phyloP scores from a whole-genome alignment of 345 rosid genomes.

The Jatropha curcas region DNA sequence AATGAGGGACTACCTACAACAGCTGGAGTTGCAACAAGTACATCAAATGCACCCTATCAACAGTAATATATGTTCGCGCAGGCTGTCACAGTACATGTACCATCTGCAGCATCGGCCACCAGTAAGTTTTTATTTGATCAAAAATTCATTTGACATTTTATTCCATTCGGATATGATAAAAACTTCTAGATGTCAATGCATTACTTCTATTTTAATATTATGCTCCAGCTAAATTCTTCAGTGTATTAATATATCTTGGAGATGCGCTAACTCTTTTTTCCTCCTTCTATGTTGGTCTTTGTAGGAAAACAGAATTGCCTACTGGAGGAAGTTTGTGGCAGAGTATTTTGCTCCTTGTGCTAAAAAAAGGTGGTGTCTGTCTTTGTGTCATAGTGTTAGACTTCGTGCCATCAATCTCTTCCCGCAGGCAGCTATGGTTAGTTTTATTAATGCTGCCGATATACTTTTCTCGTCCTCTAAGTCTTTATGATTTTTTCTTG shows the following conservation, averaged over 20 bases:
- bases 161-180: neutral
- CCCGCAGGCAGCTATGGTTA: constrained; percentile 31
- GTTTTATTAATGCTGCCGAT: constrained; percentile 4
- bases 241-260: neutral
- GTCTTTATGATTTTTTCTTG: neutral
- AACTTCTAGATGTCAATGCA: neutral
- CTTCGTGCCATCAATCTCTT: constrained; percentile 32
- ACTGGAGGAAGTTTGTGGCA: constrained; percentile 32
- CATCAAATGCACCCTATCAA: constrained; percentile 13
- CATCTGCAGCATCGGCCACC: constrained; percentile 28
- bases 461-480: neutral
- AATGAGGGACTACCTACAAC: constrained; percentile 15
- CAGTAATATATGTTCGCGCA: constrained; percentile 19
- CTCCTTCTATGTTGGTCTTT: neutral
- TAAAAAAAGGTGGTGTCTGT: constrained; percentile 48
- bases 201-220: neutral
- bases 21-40: constrained; percentile 3
- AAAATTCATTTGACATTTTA: neutral
- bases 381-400: constrained; percentile 28
- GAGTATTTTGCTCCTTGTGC: neutral
- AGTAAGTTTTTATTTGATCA: constrained; percentile 12
- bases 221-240: neutral
- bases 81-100: constrained; percentile 30
- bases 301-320: constrained; percentile 44
- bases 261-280: neutral